Conservation (phyloP, 257 asterid species). For the Plantago elongata region DNA sequence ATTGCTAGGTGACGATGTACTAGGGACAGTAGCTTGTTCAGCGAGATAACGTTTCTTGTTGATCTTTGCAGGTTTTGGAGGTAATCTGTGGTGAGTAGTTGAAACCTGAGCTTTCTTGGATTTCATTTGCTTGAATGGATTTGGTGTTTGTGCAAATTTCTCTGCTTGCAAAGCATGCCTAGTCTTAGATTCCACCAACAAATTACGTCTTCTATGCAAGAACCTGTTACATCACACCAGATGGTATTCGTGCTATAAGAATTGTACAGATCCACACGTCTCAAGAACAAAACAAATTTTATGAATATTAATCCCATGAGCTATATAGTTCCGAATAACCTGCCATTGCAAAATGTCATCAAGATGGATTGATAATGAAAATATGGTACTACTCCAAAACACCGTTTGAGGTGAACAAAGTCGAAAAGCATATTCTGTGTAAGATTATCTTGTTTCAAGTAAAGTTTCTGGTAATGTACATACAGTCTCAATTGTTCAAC, state of each 20-base stretch:
- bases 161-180: conserved; percentile 25
- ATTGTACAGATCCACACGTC: not conserved
- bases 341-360: not conserved
- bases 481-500: not conserved
- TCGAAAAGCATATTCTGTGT: not conserved
- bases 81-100: conserved; percentile 28
- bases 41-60: conserved; percentile 31
- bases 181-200: conserved; percentile 40
- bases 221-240: conserved; percentile 32
- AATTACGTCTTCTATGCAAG: conserved; percentile 40
- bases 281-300: not conserved
- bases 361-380: too few species aligned
- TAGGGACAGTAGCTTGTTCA: conserved; percentile 27
- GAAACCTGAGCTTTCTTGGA: conserved; percentile 20
- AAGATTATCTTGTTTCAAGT: not conserved
- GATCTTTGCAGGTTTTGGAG: conserved; percentile 43
- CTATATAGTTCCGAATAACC: not conserved
- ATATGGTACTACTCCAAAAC: not conserved
- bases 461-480: not conserved
- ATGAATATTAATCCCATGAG: not conserved
- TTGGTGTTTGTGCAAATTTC: conserved; percentile 13
- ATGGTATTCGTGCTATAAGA: not conserved
- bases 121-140: conserved; percentile 23
- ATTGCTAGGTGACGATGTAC: conserved; percentile 22
- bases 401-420: not conserved